These are phyloP conservation scores for Amylocarpus encephaloides DNA, from an alignment of 2,329 filamentous ascomycete species.

Conservation along the genomic window DNA sequence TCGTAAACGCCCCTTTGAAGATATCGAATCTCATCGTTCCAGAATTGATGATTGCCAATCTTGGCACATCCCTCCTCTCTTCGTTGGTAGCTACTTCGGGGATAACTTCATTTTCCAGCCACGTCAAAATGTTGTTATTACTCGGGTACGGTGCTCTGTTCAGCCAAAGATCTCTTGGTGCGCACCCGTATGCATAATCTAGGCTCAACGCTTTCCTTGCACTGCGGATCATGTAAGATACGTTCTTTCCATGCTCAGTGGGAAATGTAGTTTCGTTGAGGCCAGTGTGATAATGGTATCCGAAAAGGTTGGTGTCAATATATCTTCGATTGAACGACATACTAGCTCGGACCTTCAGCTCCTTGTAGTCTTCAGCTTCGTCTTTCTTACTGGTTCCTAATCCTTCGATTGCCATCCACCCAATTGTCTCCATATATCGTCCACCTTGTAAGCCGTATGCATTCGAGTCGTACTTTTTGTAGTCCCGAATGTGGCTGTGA, in stretches of 20 bases:
- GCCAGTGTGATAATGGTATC: slow-evolving; percentile 73
- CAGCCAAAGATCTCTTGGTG: slow-evolving; percentile 76
- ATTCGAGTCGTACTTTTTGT: slow-evolving; percentile 69
- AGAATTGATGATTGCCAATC: slow-evolving; percentile 76
- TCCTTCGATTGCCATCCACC: slow-evolving; percentile 82
- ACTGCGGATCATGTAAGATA: slow-evolving; percentile 61
- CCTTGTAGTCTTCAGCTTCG: slow-evolving; percentile 21
- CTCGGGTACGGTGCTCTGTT: slow-evolving; percentile 68
- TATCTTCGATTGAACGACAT: slow-evolving; percentile 71
- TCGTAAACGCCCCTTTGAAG: slow-evolving; percentile 85
- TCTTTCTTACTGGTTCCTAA: slow-evolving; percentile 27
- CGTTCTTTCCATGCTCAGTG: slow-evolving; percentile 67
- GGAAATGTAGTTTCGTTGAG: slow-evolving; percentile 67
- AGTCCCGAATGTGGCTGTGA: slow-evolving; percentile 84
- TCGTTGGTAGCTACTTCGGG: slow-evolving; percentile 57
- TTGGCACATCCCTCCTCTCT: slow-evolving; percentile 52
- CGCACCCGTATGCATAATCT: slow-evolving; percentile 74
- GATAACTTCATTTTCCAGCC: slow-evolving; percentile 70
- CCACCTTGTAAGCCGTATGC: slow-evolving; percentile 80
- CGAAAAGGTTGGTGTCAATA: slow-evolving; percentile 89
- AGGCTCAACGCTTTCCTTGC: slow-evolving; percentile 67
- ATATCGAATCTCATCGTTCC: slow-evolving; percentile 93
- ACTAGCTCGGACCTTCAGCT: slow-evolving; percentile 30
- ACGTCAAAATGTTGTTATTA: slow-evolving; percentile 70
- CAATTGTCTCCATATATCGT: slow-evolving; percentile 90